Percentiles rank a stretch among this genome's conserved stretches.
These are phyloP conservation scores for Penicillium sp. DNA, from an alignment of 2,329 filamentous ascomycete species.

Conservation along the genomic window DNA sequence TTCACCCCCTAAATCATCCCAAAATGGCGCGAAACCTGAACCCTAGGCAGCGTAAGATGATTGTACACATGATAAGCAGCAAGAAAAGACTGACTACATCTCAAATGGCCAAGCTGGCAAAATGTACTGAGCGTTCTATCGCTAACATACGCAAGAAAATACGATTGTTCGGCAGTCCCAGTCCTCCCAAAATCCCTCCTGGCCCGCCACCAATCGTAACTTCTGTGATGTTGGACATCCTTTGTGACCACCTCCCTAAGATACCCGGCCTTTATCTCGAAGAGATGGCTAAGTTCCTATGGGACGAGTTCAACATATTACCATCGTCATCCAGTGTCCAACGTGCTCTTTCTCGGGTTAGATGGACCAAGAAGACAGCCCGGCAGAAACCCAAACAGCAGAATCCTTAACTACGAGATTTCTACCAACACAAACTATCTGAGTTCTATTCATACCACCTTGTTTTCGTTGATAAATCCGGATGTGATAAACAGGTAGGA, in stretches of 20 bases:
- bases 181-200: neutral
- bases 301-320: slow-evolving; percentile 11
- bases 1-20: neutral
- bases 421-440: too few species aligned
- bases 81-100: slow-evolving; percentile 5
- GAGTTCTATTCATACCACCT: too few species aligned
- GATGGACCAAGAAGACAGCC: too few species aligned
- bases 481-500: neutral
- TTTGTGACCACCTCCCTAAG: slow-evolving; percentile 22
- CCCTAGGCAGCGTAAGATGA: neutral
- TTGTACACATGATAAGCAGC: neutral
- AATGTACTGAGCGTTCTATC: slow-evolving; percentile 6
- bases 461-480: too few species aligned
- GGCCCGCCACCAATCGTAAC: slow-evolving; percentile 1
- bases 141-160: slow-evolving; percentile 8
- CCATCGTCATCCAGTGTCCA: neutral
- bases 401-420: too few species aligned
- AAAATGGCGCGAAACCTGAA: neutral
- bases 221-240: slow-evolving; percentile 2
- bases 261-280: slow-evolving; percentile 26
- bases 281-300: slow-evolving; percentile 26
- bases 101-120: slow-evolving; percentile 2
- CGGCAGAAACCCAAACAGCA: too few species aligned
- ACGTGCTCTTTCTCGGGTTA: too few species aligned
- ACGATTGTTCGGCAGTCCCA: slow-evolving; percentile 1